These are phyloP conservation scores for Lyophyllum shimeji DNA, from an alignment of 768 basidiomycete species.

Conservation along the genomic window DNA sequence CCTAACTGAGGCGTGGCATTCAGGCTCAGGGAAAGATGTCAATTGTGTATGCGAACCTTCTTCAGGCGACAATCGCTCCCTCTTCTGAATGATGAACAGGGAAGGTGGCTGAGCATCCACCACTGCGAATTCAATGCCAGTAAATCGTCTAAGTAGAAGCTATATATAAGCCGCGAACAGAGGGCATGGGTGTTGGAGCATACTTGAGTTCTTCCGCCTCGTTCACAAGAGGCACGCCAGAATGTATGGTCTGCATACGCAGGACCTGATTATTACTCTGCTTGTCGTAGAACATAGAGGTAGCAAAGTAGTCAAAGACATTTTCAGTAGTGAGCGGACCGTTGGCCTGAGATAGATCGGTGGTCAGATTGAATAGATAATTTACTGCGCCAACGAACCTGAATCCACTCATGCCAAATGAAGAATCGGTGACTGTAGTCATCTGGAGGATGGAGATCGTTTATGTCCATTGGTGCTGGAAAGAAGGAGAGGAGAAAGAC, in stretches of 20 bases:
- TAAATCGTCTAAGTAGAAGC: constrained; percentile 57
- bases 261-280: constrained; percentile 91
- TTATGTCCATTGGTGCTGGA: constrained; percentile 37
- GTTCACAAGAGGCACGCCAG: constrained; percentile 71
- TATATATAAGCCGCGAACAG: constrained; percentile 4
- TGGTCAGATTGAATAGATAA: constrained; percentile 1
- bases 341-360: constrained; percentile 49
- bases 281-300: constrained; percentile 93
- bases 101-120: constrained; percentile 78
- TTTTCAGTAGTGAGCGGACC: constrained; percentile 75
- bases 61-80: constrained; percentile 79
- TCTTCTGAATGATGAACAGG: constrained; percentile 88
- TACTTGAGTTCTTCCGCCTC: constrained; percentile 88
- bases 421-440: constrained; percentile 83
- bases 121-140: constrained; percentile 84
- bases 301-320: constrained; percentile 88
- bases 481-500: constrained; percentile 5
- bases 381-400: constrained; percentile 39
- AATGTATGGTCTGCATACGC: constrained; percentile 92
- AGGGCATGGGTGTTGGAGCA: constrained; percentile 16
- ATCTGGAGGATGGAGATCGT: constrained; percentile 76
- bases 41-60: constrained; percentile 54
- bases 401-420: constrained; percentile 91
- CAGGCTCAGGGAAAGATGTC: constrained; percentile 8
- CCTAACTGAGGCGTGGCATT: constrained; percentile 45